These are phyloP conservation scores for Gossypium davidsonii DNA, from an alignment of 441 rosid species.

Conservation along the genomic window DNA sequence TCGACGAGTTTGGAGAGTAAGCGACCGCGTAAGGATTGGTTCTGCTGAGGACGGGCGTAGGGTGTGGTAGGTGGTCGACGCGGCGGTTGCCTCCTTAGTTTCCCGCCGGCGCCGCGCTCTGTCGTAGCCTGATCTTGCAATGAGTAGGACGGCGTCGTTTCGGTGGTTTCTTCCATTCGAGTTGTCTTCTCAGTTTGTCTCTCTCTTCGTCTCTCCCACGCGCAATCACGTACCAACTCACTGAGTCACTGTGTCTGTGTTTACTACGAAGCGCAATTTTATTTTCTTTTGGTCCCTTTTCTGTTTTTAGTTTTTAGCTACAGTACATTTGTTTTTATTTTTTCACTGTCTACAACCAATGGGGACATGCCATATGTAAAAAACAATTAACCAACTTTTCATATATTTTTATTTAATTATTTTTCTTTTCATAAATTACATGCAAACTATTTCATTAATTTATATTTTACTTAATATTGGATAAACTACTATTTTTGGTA, in stretches of 20 bases:
- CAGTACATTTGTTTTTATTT: not conserved
- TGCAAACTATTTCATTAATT: too few relatives aligned
- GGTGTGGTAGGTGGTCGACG: slow-evolving; percentile 45
- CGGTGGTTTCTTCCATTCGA: slow-evolving; percentile 26
- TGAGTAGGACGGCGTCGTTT: slow-evolving; percentile 29
- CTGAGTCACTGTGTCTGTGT: not conserved
- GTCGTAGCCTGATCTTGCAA: slow-evolving; percentile 4
- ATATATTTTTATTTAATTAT: too few relatives aligned
- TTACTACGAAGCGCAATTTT: slow-evolving; percentile 10
- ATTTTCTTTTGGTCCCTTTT: not conserved
- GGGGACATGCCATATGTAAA: not conserved
- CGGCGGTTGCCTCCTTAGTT: slow-evolving; percentile 43
- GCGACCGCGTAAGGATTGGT: slow-evolving; percentile 34
- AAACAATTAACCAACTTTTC: too few relatives aligned
- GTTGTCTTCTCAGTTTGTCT: not conserved
- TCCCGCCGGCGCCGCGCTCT: slow-evolving; percentile 59
- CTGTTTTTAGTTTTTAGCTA: not conserved
- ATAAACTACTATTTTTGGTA: too few relatives aligned
- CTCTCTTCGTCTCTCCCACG: slow-evolving; percentile 1
- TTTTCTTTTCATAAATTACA: too few relatives aligned
- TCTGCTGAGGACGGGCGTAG: slow-evolving; percentile 54
- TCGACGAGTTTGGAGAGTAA: slow-evolving; percentile 68
- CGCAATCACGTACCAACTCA: not conserved
- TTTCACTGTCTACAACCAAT: not conserved
- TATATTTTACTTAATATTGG: too few relatives aligned